Evolutionary conservation across 495 filamentous ascomycete genomes (phyloP).

Genomic region (Trichoderma orchidacearum): DNA sequence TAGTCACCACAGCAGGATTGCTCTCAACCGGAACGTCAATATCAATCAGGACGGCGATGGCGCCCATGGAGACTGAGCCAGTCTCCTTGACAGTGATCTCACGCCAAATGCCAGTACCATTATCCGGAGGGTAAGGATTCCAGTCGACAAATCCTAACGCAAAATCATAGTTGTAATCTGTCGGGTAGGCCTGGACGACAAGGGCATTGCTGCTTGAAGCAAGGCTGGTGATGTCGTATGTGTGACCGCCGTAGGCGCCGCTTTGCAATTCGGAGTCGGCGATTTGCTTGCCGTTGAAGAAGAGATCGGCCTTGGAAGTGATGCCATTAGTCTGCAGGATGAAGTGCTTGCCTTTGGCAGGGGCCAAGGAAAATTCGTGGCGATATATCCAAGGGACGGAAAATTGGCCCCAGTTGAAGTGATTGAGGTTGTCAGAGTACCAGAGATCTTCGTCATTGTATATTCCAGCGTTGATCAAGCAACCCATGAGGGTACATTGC

Average conservation of each 20-base stretch:
- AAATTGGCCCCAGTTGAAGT: slow-evolving; percentile 32
- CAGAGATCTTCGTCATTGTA: slow-evolving; percentile 44
- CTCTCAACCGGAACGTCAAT: slow-evolving; percentile 14
- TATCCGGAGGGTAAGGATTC: slow-evolving; percentile 49
- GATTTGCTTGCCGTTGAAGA: slow-evolving; percentile 41
- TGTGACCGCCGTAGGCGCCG: slow-evolving; percentile 42
- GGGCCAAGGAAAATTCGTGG: slow-evolving; percentile 34
- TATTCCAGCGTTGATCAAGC: slow-evolving; percentile 36
- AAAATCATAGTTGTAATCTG: slow-evolving; percentile 44
- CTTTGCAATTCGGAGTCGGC: slow-evolving; percentile 32
- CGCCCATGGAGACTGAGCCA: slow-evolving; percentile 35
- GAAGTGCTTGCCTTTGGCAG: slow-evolving; percentile 28
- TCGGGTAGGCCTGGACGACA: slow-evolving; percentile 40
- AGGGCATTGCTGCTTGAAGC: slow-evolving; percentile 32
- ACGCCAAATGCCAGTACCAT: slow-evolving; percentile 47
- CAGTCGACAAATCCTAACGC: slow-evolving; percentile 50
- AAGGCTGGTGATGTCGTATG: slow-evolving; percentile 36
- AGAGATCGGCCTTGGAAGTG: slow-evolving; percentile 47
- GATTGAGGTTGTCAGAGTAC: slow-evolving; percentile 39
- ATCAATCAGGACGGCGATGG: slow-evolving; percentile 33
- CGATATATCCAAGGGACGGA: slow-evolving; percentile 47
- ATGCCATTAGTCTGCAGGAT: slow-evolving; percentile 45
- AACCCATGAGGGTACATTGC: slow-evolving; percentile 43
- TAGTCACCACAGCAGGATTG: slow-evolving; percentile 23
- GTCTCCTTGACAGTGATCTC: slow-evolving; percentile 45